Conservation (phyloP, 306 rosid genomes). For the Lupinus albus region DNA sequence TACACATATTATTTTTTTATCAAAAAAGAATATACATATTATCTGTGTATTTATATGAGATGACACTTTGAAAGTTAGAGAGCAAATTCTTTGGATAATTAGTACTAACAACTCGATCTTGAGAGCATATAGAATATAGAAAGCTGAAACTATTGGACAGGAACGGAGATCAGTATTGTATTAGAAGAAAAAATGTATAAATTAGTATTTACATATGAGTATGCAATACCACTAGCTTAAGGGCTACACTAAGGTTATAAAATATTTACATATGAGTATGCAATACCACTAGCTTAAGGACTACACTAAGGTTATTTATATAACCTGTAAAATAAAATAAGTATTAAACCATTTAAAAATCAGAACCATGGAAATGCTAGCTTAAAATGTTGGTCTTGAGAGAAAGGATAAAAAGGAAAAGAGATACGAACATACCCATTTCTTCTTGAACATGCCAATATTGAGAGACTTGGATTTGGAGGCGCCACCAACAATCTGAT, state of each 20-base stretch:
- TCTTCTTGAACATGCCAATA: constrained; percentile 78
- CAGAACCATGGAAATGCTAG: neutral
- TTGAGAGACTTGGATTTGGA: constrained; percentile 56
- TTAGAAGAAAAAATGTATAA: neutral
- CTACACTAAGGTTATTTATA: neutral
- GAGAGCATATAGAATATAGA: too few species aligned
- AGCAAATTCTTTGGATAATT: constrained; percentile 23
- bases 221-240: neutral
- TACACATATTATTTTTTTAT: too few species aligned
- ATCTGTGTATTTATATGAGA: too few species aligned
- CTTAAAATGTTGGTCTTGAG: neutral
- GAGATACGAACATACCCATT: constrained; percentile 54
- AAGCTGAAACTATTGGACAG: neutral
- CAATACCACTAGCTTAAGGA: neutral
- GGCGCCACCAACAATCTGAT: constrained; percentile 42
- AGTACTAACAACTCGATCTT: too few species aligned
- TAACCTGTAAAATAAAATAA: neutral
- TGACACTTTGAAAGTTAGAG: constrained; percentile 22
- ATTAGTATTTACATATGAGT: too few species aligned
- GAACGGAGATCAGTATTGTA: neutral
- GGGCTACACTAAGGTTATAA: neutral
- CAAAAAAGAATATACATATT: too few species aligned
- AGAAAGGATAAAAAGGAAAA: neutral
- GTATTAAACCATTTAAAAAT: neutral
- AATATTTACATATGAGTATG: too few species aligned